Percentiles rank a stretch among this genome's conserved stretches.
phyloP scores from a whole-genome alignment of 2,329 filamentous ascomycete genomes.

The Apiospora rasikravindrae region DNA sequence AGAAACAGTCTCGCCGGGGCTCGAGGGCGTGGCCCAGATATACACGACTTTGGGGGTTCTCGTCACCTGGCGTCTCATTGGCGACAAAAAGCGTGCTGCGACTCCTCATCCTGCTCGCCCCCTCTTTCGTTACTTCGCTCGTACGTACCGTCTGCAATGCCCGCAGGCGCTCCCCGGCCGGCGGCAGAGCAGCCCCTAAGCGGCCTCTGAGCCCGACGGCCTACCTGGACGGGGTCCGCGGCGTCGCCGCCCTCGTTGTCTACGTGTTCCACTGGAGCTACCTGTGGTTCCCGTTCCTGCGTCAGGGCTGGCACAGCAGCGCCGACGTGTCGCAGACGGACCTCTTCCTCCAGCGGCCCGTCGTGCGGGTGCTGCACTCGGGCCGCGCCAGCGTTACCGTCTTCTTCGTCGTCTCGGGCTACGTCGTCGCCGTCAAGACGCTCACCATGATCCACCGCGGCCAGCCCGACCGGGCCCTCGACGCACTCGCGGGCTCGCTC shows the following conservation, averaged over 20 bases:
- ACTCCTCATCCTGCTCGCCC: not conserved
- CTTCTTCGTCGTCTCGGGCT: constrained; percentile 68
- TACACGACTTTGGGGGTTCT: not conserved
- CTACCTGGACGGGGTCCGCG: constrained; percentile 64
- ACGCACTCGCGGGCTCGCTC: constrained; percentile 51
- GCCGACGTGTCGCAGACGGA: constrained; percentile 41
- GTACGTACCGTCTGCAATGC: not conserved
- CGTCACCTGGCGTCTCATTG: not conserved
- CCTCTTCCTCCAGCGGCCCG: constrained; percentile 56
- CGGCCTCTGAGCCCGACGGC: constrained; percentile 52
- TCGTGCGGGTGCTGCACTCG: constrained; percentile 58
- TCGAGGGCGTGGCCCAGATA: not conserved
- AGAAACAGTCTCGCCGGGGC: not conserved
- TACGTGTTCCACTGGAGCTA: constrained; percentile 63
- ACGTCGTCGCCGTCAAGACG: constrained; percentile 61
- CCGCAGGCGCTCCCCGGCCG: not conserved
- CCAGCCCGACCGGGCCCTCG: constrained; percentile 37
- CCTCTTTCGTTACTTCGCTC: not conserved
- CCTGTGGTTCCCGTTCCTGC: constrained; percentile 55
- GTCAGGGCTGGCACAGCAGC: constrained; percentile 42
- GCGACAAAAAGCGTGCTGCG: not conserved
- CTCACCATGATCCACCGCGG: constrained; percentile 50
- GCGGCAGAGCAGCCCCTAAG: not conserved
- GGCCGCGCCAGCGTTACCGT: constrained; percentile 63
- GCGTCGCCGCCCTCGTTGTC: constrained; percentile 60